Evolutionary conservation across 768 basidiomycete species (phyloP).

Genomic region (Pisolithus microcarpus): DNA sequence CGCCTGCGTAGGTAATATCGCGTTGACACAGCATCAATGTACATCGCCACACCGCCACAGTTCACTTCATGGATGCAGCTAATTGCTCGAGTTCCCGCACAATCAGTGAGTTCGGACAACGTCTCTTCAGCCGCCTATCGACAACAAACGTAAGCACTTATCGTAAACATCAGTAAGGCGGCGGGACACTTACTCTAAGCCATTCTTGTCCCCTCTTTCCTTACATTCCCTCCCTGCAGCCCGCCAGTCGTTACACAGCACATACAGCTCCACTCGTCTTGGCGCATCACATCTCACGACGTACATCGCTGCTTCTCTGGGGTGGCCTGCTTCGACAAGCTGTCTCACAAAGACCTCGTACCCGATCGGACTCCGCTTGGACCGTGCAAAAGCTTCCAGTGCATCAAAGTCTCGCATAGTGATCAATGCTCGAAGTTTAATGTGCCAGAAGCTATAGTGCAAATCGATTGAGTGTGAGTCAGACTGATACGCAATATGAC

Average conservation of each 20-base stretch:
- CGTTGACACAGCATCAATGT: too few relatives aligned
- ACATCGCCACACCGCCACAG: too few relatives aligned
- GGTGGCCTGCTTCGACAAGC: constrained; percentile 65
- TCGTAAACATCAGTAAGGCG: constrained; percentile 3
- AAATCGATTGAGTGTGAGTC: background rate
- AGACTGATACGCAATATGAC: background rate
- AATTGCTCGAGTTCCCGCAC: constrained; percentile 70
- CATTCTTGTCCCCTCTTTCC: constrained; percentile 77
- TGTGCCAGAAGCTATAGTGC: constrained; percentile 76
- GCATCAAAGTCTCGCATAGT: constrained; percentile 78
- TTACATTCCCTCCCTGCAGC: constrained; percentile 85
- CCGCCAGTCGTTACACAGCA: constrained; percentile 86
- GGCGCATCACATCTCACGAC: constrained; percentile 81
- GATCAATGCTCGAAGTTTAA: constrained; percentile 80
- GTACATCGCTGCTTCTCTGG: constrained; percentile 69
- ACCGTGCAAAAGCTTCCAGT: constrained; percentile 78
- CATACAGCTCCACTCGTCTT: constrained; percentile 79
- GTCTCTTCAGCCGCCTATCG: constrained; percentile 59
- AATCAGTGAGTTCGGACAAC: constrained; percentile 75
- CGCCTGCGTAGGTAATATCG: too few relatives aligned
- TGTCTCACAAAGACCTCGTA: constrained; percentile 87
- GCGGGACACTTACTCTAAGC: constrained; percentile 63
- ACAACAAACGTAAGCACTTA: background rate
- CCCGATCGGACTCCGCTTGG: constrained; percentile 88
- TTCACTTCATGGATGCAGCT: constrained; percentile 58